Evolutionary conservation across 2,329 filamentous ascomycete species (phyloP), one percentile per base, ranked within the genome.

Genomic region (Pyricularia grisea): DNA sequence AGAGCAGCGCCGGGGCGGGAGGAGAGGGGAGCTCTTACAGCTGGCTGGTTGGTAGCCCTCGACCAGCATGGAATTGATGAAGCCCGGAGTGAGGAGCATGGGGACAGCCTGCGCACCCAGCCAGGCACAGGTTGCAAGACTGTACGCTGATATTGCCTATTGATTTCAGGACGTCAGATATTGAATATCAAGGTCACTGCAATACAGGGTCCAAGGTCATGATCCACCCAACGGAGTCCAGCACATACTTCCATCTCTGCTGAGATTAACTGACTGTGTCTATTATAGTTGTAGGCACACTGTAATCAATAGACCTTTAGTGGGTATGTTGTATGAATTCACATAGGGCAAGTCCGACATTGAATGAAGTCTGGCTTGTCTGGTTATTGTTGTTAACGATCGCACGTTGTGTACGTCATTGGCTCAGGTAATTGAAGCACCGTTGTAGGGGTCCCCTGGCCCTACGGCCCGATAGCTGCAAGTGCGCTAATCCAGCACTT

Each of bases 71-170:
- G 80, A 80, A 69, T 75, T 77, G 70, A 85, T 79, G 72, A 83
- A 82, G 20, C 79, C 78, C 1, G 83, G 83, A 79, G 81, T 84
- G 67, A 83, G 60, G 25, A 84, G 77, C 11, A 85, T 78, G 1
- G 83, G 80, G 2, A 82, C 27, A 11, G 80, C 82, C 74, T 87
- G 84, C 10, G 80, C 73, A 55, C 77, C 71, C 68, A 86, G 79
- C 85, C 84, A 87, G 73, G 78, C 82, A 65, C 84, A 78, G 69
- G 84, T 85, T 66, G 81, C 80, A 76, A 84, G 81, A 73, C 79
- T 83, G 75, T 84, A 87, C 17, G 80, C 74, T 68, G 83, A 81
- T 72, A 85, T 78, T 69, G 83, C 79, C 84, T 87, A 68, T 55
- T n/a, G 42, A 36, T 36, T 55, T 7, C 2, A 9, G 42, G 42